These are phyloP conservation scores for Rauvolfia tetraphylla DNA, from an alignment of 257 asterid species.

Conservation along the genomic window DNA sequence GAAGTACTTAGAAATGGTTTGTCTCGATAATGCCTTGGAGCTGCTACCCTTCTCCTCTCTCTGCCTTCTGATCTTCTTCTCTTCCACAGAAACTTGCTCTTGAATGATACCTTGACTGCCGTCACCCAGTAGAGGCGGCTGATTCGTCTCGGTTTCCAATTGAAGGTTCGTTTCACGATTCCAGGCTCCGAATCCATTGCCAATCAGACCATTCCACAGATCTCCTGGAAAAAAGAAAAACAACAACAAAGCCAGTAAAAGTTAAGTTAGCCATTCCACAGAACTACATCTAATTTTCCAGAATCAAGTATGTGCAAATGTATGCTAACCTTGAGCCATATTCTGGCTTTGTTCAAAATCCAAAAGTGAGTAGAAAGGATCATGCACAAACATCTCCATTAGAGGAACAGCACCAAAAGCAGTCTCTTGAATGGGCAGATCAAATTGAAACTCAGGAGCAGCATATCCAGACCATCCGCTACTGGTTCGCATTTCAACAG, in stretches of 20 bases:
- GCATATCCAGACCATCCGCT: conserved; percentile 15
- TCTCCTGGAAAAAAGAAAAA: conserved; percentile 12
- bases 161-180: conserved; percentile 26
- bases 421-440: conserved; percentile 24
- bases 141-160: neutral
- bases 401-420: conserved; percentile 27
- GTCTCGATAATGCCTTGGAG: conserved; percentile 36
- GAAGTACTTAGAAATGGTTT: conserved; percentile 51
- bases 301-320: too few relatives aligned
- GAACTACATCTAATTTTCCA: too few relatives aligned
- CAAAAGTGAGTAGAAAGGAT: conserved; percentile 26
- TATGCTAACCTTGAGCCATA: conserved; percentile 33
- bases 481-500: conserved; percentile 14
- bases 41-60: conserved; percentile 18
- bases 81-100: conserved; percentile 8
- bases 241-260: too few relatives aligned
- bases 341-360: conserved; percentile 21
- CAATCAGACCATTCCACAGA: conserved; percentile 5
- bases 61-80: conserved; percentile 6
- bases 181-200: conserved; percentile 3
- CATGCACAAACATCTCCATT: conserved; percentile 26
- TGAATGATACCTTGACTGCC: neutral
- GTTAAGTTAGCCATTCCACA: too few relatives aligned
- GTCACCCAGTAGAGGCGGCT: conserved; percentile 20
- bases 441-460: conserved; percentile 19